phyloP scores from a whole-genome alignment of 1,284 basidiomycete species.

The Phylloboletellus chloephorus region DNA sequence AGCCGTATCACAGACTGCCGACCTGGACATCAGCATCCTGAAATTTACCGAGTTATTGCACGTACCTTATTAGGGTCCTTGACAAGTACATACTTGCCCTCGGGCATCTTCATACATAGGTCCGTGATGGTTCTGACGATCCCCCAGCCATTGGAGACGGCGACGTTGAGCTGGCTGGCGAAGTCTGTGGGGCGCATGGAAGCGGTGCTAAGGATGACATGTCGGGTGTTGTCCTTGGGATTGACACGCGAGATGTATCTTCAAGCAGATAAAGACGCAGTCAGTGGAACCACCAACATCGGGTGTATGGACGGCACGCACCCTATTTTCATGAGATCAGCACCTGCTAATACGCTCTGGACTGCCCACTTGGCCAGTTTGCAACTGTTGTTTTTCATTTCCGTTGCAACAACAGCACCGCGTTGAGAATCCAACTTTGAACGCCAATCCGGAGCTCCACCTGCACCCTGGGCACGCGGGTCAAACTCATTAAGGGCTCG shows the following conservation, averaged over 20 bases:
- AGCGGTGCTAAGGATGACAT: conserved; percentile 93
- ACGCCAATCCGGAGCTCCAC: conserved; percentile 95
- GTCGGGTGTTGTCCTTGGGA: conserved; percentile 91
- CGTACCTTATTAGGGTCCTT: conserved; percentile 94
- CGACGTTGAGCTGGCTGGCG: conserved; percentile 93
- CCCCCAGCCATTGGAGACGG: conserved; percentile 95
- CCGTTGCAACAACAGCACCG: conserved; percentile 96
- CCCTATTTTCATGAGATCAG: conserved; percentile 98
- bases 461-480: conserved; percentile 83
- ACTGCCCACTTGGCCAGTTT: conserved; percentile 98
- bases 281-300: conserved; percentile 11
- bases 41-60: conserved; percentile 1
- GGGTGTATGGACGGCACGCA: conserved; percentile 36
- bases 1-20: conserved; percentile 85
- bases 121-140: conserved; percentile 94
- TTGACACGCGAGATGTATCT: conserved; percentile 92
- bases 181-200: conserved; percentile 95
- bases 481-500: conserved; percentile 98
- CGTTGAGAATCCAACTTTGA: conserved; percentile 93
- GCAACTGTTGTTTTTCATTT: conserved; percentile 99
- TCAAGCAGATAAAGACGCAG: conserved; percentile 12
- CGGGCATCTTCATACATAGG: conserved; percentile 89
- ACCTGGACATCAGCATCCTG: conserved; percentile 11
- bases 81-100: conserved; percentile 93
- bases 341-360: conserved; percentile 92